Evolutionary conservation across 805 yeast genomes (phyloP).

Genomic region (Danielia oregonensis): DNA sequence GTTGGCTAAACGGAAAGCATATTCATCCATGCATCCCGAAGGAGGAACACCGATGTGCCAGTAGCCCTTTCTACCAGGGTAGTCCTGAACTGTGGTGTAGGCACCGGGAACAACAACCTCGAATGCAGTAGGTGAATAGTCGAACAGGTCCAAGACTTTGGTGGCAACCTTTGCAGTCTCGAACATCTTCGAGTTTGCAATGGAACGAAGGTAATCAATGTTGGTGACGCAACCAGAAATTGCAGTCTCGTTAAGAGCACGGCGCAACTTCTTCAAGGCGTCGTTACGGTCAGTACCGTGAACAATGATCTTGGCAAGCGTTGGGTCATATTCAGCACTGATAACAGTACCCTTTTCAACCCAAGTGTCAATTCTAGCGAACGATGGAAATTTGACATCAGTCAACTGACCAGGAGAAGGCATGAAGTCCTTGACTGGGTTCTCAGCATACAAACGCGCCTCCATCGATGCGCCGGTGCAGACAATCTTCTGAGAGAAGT

Average conservation of each 20-base stretch:
- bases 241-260: constrained; percentile 81
- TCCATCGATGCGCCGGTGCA: constrained; percentile 92
- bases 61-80: constrained; percentile 81
- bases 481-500: constrained; percentile 54
- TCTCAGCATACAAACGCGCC: constrained; percentile 94
- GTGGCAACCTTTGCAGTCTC: constrained; percentile 81
- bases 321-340: constrained; percentile 94
- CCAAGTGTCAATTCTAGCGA: constrained; percentile 97
- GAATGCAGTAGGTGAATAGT: constrained; percentile 77
- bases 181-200: constrained; percentile 83
- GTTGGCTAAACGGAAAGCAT: constrained; percentile 86
- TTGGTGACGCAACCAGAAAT: constrained; percentile 88
- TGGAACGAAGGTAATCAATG: constrained; percentile 81
- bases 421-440: constrained; percentile 90
- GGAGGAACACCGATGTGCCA: constrained; percentile 98
- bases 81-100: constrained; percentile 94
- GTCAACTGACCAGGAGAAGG: constrained; percentile 96
- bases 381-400: constrained; percentile 77
- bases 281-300: constrained; percentile 87
- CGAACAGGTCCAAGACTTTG: constrained; percentile 77
- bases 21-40: constrained; percentile 96
- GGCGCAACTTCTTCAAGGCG: constrained; percentile 70
- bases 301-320: constrained; percentile 93
- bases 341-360: constrained; percentile 81
- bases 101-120: constrained; percentile 90